Evolutionary conservation across 495 filamentous ascomycete species (phyloP).

Genomic region (Aspergillus cavernicola): DNA sequence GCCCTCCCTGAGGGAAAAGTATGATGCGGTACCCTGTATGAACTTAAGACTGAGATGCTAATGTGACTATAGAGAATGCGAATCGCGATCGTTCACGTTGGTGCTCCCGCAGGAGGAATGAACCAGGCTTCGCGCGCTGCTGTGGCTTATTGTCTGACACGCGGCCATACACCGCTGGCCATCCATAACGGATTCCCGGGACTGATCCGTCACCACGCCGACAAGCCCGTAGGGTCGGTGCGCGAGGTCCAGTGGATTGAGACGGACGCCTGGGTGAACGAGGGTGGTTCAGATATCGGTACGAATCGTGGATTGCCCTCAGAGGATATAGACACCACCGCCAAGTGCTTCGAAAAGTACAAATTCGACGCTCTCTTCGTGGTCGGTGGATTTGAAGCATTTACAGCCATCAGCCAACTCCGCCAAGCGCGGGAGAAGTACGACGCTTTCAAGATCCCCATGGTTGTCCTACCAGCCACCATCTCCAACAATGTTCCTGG

Average conservation of each 20-base stretch:
- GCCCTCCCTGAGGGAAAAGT: conserved; percentile 71
- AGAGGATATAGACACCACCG: conserved; percentile 78
- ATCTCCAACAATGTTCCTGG: conserved; percentile 98
- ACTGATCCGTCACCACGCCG: conserved; percentile 82
- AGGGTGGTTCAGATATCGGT: conserved; percentile 95
- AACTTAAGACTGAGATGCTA: conserved; percentile 9
- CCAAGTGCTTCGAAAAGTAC: conserved; percentile 78
- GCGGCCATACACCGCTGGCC: conserved; percentile 85
- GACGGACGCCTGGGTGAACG: conserved; percentile 90
- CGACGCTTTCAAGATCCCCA: conserved; percentile 86
- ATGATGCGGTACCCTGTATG: no score
- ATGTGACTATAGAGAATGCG: conserved; percentile 66
- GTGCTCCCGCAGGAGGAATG: conserved; percentile 98
- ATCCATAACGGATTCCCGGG: conserved; percentile 98
- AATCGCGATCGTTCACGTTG: conserved; percentile 94
- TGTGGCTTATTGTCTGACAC: conserved; percentile 91
- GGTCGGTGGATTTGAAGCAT: conserved; percentile 96
- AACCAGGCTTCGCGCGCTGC: conserved; percentile 94
- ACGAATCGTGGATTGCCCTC: conserved; percentile 90
- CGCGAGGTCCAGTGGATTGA: conserved; percentile 87
- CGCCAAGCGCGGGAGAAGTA: conserved; percentile 74
- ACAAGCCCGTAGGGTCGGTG: conserved; percentile 77
- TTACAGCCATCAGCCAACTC: conserved; percentile 84
- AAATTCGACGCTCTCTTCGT: conserved; percentile 88
- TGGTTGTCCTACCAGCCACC: conserved; percentile 90